Base-by-base conservation (phyloP, 1,284 basidiomycete genomes). In the Gymnopus androsaceus region DNA sequence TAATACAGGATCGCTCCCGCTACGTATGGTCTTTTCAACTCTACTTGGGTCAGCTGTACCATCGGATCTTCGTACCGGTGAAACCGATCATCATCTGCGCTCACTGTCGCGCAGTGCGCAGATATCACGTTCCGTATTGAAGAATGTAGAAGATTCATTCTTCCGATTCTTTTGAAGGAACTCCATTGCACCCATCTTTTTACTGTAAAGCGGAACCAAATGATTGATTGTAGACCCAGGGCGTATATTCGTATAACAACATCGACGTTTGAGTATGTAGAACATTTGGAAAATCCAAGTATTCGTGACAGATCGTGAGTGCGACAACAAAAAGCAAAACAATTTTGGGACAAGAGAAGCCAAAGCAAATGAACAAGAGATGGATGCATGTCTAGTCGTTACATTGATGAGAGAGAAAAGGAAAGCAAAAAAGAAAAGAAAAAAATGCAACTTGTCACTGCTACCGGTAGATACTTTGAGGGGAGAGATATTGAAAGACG, bases 381-480 rank as follows among this genome's bases (percentile, higher is more conserved):
- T 61, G 69, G 66, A 72, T 76, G 79, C 78, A 82, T 86, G 77
- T 83, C 82, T 86, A 84, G 78, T 84, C 78, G 76, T 85, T 84
- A 85, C 83, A 85, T 65, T 73, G 73, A 69, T 72, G 64, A 62
- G 61, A 49, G 54, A 62, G 59, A 61, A 50, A 64, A 61, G 66
- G 61, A 52, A 66, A 63, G 66, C 57, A 51, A 58, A 59, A 58
- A 56, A 58, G 52, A 51, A 42, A n/a, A 36, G 23, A 34, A 42
- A 37, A 53, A 42, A 7, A 59, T 51, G 48, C 28, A 27, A 53
- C 51, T 47, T 52, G 41, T 38, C 46, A 56, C 50, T 51, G 50
- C 48, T 38, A 49, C 14, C n/a, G n/a, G 48, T 48, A 54, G 56
- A 52, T 42, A 50, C 41, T 51, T 48, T 51, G 47, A 41, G 7